These are phyloP conservation scores for Salvia sclarea DNA, from an alignment of 305 asterid genomes.

Conservation along the genomic window DNA sequence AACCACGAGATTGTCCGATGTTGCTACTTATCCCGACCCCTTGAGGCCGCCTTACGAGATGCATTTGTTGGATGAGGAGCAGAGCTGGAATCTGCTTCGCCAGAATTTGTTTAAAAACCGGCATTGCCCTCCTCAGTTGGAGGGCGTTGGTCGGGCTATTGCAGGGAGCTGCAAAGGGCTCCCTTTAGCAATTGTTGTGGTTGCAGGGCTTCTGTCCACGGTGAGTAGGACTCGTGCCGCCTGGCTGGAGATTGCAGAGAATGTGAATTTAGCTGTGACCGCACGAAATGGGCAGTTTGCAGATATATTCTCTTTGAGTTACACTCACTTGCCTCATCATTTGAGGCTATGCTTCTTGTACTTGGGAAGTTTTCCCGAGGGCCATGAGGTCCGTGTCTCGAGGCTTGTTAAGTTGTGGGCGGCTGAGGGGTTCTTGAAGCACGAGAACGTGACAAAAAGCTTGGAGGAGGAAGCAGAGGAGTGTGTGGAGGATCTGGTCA, in stretches of 20 bases:
- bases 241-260: neutral
- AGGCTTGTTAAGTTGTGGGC: constrained; percentile 20
- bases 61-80: neutral
- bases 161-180: constrained; percentile 22
- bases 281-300: constrained; percentile 11
- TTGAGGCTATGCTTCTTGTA: constrained; percentile 12
- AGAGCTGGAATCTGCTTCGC: constrained; percentile 20
- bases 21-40: neutral
- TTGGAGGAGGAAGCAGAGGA: constrained; percentile 22
- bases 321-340: constrained; percentile 29
- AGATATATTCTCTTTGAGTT: constrained; percentile 20
- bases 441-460: constrained; percentile 1
- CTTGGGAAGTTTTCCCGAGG: constrained; percentile 14
- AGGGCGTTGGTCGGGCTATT: neutral
- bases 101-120: neutral
- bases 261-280: constrained; percentile 9
- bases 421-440: constrained; percentile 26
- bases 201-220: constrained; percentile 11
- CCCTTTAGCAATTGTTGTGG: constrained; percentile 16
- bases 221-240: neutral
- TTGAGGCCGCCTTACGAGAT: neutral
- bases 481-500: constrained; percentile 22
- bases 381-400: neutral
- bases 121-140: constrained; percentile 10
- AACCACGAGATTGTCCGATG: constrained; percentile 22